Base-by-base conservation (phyloP, 257 asterid species). In the Primulina huaijiensis region DNA sequence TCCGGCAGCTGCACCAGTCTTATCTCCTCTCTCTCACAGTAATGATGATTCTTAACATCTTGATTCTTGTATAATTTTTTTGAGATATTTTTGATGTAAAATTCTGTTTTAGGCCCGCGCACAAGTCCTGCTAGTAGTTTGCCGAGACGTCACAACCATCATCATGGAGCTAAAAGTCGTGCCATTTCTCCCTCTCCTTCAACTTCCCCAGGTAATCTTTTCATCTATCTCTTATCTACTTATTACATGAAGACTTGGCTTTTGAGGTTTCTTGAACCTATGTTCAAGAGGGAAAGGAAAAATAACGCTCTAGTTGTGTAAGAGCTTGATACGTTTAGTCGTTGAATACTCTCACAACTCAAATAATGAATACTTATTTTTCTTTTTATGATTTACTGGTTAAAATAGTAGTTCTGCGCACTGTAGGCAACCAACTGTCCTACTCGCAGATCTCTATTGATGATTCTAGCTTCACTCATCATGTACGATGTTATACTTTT, bases 121-220 rank as follows among this genome's bases (percentile, higher is more conserved):
- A 9, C 86, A 52, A 66, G 85, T 80, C 88, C 92, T 38, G 53
- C 80, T 76, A 81, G 74, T 75, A 82, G 72, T 34, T 56, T 62
- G 65, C 86, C 64, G 65, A 77, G 82, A 74, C 89, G 68, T 76
- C 86, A 2, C 67, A 85, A 55, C 72, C 95, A 59, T 74, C 83
- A 60, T 69, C 91, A 52, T 62, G 81, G 76, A 71, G 55, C 43
- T 65, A 82, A 78, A 74, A 71, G 71, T 57, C 90, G 6, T 64
- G 80, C 80, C 60, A 69, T 81, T 77, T 85, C 99, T 74, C 97
- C 97, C 56, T 77, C 96, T 78, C 96, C 95, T 35, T 78, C 90
- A 21, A 67, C 83, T 72, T 69, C 82, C 76, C 81, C 87, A 62
- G 97, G 99, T 90, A 86, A 62, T 75, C 11, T 70, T 78, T 59